Evolutionary conservation across 2,329 filamentous ascomycete species (phyloP), one percentile per base, ranked within the genome.

Genomic region (Acephala macrosclerotiorum): DNA sequence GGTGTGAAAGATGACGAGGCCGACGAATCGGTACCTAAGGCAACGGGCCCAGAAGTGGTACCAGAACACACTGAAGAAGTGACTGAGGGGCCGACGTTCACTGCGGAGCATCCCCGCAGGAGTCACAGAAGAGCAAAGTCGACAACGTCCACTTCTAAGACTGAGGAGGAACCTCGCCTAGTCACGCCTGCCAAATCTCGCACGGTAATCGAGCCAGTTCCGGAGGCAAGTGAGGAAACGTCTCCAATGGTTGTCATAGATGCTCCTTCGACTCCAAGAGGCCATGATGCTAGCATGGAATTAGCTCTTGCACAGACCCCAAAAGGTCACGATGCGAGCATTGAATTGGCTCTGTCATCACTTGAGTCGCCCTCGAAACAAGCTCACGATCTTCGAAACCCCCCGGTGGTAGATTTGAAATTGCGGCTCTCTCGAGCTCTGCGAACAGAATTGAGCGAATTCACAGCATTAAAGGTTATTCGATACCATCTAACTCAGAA

Each of bases 401-500:
- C 67, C 14, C 63, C 72, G 16, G 59, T 66, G 26, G 64, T 61
- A 3, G 73, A 75, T 51, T 60, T 72, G 3, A 76, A 73, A 61
- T 36, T 73, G 35, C 69, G 65, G 49, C 63, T 75, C 18, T 67
- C 66, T 6, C 69, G 71, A 66, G 63, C 70, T 49, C 61, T 77
- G 35, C 68, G 75, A 7, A 77, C 73, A 14, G 80, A 80, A 14
- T 77, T 89, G 47, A 81, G 83, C 2, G 85, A 88, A 65, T 87
- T 80, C 69, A 78, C 84, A 47, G 71, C 83, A 1, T 80, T 90
- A 18, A 84, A 84, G 69, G 76, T 78, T 6, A 77, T 90, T 36
- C 82, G 83, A n/a, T 79, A 78, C 47, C 80, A 83, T 62, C 77
- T 85, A 53, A 79, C 80, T 59, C 81, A 83, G 69, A 81, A 79